These are phyloP conservation scores for Fusarium napiforme DNA, from an alignment of 2,329 filamentous ascomycete species.

Conservation along the genomic window DNA sequence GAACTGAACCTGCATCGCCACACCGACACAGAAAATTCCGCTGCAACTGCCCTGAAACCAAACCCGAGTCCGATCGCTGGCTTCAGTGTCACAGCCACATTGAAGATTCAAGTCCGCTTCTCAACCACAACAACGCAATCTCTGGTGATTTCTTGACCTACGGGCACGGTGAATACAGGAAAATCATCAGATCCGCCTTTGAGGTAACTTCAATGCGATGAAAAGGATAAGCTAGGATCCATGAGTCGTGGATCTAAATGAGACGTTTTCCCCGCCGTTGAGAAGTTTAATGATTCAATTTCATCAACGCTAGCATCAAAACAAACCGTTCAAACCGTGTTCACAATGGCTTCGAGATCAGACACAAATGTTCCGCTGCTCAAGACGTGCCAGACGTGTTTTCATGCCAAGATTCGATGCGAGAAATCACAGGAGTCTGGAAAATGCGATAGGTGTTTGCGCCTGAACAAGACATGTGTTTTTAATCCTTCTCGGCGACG, in stretches of 20 bases:
- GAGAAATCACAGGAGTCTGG: conserved; percentile 49
- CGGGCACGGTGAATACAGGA: neutral
- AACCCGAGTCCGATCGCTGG: conserved; percentile 11
- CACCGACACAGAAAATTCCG: neutral
- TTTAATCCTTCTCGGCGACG: conserved; percentile 48
- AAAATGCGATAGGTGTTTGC: conserved; percentile 48
- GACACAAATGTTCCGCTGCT: conserved; percentile 27
- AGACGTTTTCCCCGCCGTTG: conserved; percentile 11
- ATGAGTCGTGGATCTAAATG: conserved; percentile 14
- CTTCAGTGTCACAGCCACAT: conserved; percentile 12
- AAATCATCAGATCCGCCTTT: neutral
- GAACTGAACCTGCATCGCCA: conserved; percentile 2
- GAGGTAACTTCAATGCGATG: conserved; percentile 1
- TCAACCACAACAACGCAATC: neutral
- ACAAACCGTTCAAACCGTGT: neutral
- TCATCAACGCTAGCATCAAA: neutral
- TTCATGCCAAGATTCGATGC: conserved; percentile 51
- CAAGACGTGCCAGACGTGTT: conserved; percentile 51
- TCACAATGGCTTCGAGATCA: conserved; percentile 22
- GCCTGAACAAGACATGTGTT: conserved; percentile 48
- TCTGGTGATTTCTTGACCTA: conserved; percentile 3
- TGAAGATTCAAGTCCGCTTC: conserved; percentile 11
- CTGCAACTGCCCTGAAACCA: neutral
- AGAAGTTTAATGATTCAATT: conserved; percentile 6
- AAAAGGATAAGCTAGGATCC: neutral